phyloP scores from a whole-genome alignment of 805 yeast genomes.

The Metschnikowia hibisci region DNA sequence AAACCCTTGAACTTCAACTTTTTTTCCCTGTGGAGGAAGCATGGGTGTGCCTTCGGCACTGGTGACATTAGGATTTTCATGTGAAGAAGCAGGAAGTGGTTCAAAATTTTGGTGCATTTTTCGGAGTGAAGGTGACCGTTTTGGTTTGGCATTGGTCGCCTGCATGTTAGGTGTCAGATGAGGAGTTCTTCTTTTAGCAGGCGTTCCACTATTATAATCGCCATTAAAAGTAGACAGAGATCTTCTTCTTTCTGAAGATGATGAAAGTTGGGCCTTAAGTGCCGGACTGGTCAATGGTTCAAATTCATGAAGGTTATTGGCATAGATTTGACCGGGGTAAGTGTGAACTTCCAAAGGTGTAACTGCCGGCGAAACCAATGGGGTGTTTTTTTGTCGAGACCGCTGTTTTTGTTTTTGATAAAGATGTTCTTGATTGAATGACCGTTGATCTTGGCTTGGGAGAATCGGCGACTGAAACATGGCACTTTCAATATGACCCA shows the following conservation, averaged over 20 bases:
- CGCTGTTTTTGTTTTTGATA: slow-evolving; percentile 30
- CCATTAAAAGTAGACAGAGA: slow-evolving; percentile 32
- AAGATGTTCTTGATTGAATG: slow-evolving; percentile 40
- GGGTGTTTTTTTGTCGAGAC: slow-evolving; percentile 41
- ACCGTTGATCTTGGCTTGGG: slow-evolving; percentile 40
- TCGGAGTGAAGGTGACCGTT: slow-evolving; percentile 34
- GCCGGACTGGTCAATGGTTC: slow-evolving; percentile 69
- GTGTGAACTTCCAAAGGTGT: slow-evolving; percentile 51
- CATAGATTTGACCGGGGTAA: slow-evolving; percentile 14
- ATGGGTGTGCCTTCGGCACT: slow-evolving; percentile 25
- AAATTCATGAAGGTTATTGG: slow-evolving; percentile 25
- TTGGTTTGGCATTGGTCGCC: slow-evolving; percentile 21
- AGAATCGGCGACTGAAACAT: slow-evolving; percentile 31
- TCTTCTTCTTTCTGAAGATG: slow-evolving; percentile 25
- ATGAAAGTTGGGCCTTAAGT: slow-evolving; percentile 39
- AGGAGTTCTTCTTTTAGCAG: slow-evolving; percentile 39
- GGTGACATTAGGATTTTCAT: not conserved
- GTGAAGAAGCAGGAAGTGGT: slow-evolving; percentile 27
- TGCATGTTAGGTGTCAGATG: slow-evolving; percentile 40
- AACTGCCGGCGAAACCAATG: slow-evolving; percentile 72
- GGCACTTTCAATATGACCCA: not conserved
- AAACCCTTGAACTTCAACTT: slow-evolving; percentile 21
- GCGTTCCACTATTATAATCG: slow-evolving; percentile 17
- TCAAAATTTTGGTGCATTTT: slow-evolving; percentile 15
- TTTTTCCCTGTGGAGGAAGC: slow-evolving; percentile 38